Percentiles rank a stretch among this genome's conserved stretches.
phyloP scores from a whole-genome alignment of 345 rosid species.

The Fremontodendron californicum region DNA sequence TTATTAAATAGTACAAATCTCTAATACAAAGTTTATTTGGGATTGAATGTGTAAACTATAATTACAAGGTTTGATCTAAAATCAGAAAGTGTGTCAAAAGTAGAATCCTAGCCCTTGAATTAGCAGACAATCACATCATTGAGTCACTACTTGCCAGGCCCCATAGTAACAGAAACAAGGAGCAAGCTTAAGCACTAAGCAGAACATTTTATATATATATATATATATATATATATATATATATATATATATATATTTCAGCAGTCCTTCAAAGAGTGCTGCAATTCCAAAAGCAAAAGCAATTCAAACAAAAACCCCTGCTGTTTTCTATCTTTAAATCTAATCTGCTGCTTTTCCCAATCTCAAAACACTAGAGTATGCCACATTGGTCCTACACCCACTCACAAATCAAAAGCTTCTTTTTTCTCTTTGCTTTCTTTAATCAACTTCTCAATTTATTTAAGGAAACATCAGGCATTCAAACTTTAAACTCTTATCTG shows the following conservation, averaged over 20 bases:
- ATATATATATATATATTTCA: not conserved
- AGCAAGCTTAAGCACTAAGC: slow-evolving; percentile 12
- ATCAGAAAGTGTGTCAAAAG: not conserved
- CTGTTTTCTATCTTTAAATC: slow-evolving; percentile 33
- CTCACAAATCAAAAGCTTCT: slow-evolving; percentile 39
- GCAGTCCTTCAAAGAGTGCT: slow-evolving; percentile 3
- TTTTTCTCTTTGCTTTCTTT: slow-evolving; percentile 33
- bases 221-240: not conserved
- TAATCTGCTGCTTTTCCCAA: slow-evolving; percentile 30
- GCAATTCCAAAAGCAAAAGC: slow-evolving; percentile 27
- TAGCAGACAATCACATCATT: not conserved
- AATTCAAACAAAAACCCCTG: slow-evolving; percentile 21
- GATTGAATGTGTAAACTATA: not conserved
- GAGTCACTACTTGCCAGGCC: not conserved
- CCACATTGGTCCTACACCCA: slow-evolving; percentile 39
- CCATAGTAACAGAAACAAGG: not conserved
- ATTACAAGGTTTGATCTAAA: not conserved
- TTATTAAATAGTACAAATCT: not conserved
- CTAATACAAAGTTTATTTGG: not conserved
- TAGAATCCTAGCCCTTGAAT: not conserved
- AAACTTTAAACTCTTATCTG: slow-evolving; percentile 19
- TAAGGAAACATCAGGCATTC: slow-evolving; percentile 14
- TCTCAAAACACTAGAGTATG: slow-evolving; percentile 25
- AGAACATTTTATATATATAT: not conserved
- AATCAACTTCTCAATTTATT: slow-evolving; percentile 31